Base-by-base conservation (phyloP, 1,284 basidiomycete species). In the Ustilago hordei region DNA sequence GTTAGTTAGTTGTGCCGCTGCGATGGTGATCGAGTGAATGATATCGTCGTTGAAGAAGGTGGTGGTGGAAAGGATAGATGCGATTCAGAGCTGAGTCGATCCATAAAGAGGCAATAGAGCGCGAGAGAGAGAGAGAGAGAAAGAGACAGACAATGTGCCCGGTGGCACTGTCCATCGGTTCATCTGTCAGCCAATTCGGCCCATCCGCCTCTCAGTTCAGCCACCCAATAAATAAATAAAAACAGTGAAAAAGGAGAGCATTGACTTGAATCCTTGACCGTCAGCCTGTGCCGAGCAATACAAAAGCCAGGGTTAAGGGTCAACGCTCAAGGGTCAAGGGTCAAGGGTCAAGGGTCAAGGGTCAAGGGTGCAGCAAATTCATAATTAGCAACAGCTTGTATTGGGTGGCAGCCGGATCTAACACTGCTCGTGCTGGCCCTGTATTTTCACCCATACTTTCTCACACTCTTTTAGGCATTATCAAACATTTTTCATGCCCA, bases 301-400 rank as follows among this genome's bases (percentile, higher is more conserved):
- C 34, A 32, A 53, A 34, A 35, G 28, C 2, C 23, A 48, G 61
- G 54, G 53, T 56, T 28, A 57, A 41, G 19, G 34, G 23, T 55
- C 48, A 57, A 68, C 55, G 65, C n/a, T 52, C 23, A 28, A 23
- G 2, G 31, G 31, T 11, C 50, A 8, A 60, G 57, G 63, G 63
- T 55, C 55, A 57, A 68, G 65, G 65, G 65, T 52, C 23, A 28
- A 23, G 2, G 31, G 31, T 11, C 50, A 8, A 60, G 57, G 63
- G 63, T 55, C 55, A 57, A 68, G 65, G 65, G 65, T 52, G 45
- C 34, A 61, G 55, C 31, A 43, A 15, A 31, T 23, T 8, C 19
- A 53, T 28, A 28, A 28, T 28, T 28, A 28, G 23, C 2, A 28
- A 28, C 23, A 28, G 23, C 3, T 28, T 28, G 23, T 28, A 28